These are phyloP conservation scores for Kockovaella imperatae DNA, from an alignment of 768 basidiomycete genomes.

Conservation along the genomic window DNA sequence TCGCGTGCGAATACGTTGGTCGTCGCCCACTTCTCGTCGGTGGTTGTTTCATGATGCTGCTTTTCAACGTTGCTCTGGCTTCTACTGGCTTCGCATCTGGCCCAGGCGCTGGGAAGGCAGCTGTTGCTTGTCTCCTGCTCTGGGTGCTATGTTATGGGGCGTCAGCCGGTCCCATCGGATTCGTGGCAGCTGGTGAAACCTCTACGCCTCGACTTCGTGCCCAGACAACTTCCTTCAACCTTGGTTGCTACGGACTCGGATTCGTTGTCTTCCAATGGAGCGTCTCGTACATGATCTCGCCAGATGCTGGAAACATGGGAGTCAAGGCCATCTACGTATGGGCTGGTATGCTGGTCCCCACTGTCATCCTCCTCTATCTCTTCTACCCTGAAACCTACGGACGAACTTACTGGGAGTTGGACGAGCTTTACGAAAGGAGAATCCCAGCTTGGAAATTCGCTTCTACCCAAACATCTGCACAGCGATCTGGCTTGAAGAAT, in stretches of 20 bases:
- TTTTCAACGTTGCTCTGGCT: constrained; percentile 16
- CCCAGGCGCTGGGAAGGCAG: constrained; percentile 7
- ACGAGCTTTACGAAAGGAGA: constrained; percentile 23
- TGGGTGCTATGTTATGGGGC: constrained; percentile 19
- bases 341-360: constrained; percentile 18
- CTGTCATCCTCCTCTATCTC: constrained; percentile 9
- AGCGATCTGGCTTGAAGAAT: constrained; percentile 4
- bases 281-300: constrained; percentile 22
- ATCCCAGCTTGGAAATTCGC: constrained; percentile 19
- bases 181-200: constrained; percentile 16
- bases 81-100: constrained; percentile 7
- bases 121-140: constrained; percentile 9
- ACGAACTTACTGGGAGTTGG: constrained; percentile 18
- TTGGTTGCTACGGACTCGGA: constrained; percentile 13
- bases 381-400: constrained; percentile 24
- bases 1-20: constrained; percentile 16
- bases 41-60: constrained; percentile 14
- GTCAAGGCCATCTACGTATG: constrained; percentile 20
- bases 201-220: constrained; percentile 20
- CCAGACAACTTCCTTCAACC: constrained; percentile 17
- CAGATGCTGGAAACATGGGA: constrained; percentile 19
- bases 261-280: constrained; percentile 21
- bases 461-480: constrained; percentile 8
- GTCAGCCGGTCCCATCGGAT: constrained; percentile 21
- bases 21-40: constrained; percentile 17